Evolutionary conservation across 2,329 filamentous ascomycete genomes (phyloP), one percentile per base, ranked within the genome.

Genomic region (Ophiostoma sp.): DNA sequence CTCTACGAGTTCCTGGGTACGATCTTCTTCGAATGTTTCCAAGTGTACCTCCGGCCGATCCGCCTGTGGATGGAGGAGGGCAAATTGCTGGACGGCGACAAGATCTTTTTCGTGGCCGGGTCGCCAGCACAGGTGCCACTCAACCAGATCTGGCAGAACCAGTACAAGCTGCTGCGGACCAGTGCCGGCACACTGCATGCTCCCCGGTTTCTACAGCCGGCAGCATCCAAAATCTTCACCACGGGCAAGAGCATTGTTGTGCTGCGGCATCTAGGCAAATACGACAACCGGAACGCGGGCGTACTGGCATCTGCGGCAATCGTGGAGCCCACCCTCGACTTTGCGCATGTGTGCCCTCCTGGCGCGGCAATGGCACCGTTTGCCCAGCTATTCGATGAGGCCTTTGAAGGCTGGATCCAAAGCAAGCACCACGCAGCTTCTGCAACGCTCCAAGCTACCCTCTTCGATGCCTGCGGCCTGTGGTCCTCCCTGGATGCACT

Each of bases 211-310:
- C 81, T 97, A 4, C 85, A 88, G 52, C 83, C 88, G 2, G 85
- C 88, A 1, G 87, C 86, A 0, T 79, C 81, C 38, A 90, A 88
- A 71, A 92, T 97, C 49, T 94, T 97, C 74, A 92, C 89, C 0
- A 89, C 92, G 1, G 94, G 94, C 0, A 97, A 97, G 77, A 96
- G 90, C 73, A 88, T 95, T 68, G 86, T 95, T 0, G 89, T 97
- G 62, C 79, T 97, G n/a, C 89, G 88, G 70, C 85, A 89, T 64
- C 81, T 97, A 11, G 86, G 87, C 55, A 81, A 83, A 68, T 81
- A 84, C 64, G 77, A 72, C 66, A 74, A 67, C 74, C 27, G 27
- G 75, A 68, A 69, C 77, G 70, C 58, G 76, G 69, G 42, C 70
- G n/a, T 58, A 1, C 11, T 55, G 49, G n/a, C 49, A 55, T 14